Conservation (phyloP, 2,329 filamentous ascomycete genomes). For the Pyricularia sp. region DNA sequence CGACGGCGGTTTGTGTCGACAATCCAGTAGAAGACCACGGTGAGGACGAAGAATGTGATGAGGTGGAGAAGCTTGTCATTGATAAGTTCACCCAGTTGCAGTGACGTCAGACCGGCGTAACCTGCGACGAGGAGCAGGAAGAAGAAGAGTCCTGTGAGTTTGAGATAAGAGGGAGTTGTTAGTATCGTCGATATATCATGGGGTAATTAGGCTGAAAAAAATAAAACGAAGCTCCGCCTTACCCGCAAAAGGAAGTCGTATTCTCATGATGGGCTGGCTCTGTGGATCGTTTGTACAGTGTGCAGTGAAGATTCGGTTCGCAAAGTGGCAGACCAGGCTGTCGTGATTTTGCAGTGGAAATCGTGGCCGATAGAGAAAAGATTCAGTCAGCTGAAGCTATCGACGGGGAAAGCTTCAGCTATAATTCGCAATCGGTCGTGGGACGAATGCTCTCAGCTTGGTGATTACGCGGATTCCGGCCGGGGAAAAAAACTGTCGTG, state of each 20-base stretch:
- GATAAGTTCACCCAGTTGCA: constrained; percentile 43
- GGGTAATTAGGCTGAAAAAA: neutral
- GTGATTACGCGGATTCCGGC: neutral
- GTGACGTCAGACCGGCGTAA: constrained; percentile 63
- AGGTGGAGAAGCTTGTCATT: constrained; percentile 88
- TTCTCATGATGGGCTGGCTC: constrained; percentile 48
- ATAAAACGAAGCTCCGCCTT: constrained; percentile 16
- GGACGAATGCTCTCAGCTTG: neutral
- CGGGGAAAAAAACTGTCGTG: neutral
- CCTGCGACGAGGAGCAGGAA: constrained; percentile 61
- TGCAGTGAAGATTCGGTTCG: neutral
- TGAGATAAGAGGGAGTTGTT: neutral
- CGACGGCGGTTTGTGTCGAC: constrained; percentile 81
- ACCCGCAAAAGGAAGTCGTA: constrained; percentile 84
- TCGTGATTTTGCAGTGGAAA: neutral
- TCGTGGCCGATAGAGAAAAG: neutral
- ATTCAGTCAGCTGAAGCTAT: neutral
- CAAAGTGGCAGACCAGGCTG: neutral
- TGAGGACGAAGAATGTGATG: constrained; percentile 80
- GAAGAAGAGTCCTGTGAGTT: constrained; percentile 48
- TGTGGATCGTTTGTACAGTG: neutral
- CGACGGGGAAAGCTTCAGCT: neutral
- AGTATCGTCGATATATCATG: neutral
- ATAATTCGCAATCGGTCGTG: neutral
- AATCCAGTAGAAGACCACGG: constrained; percentile 89